Conservation (phyloP, 2,329 filamentous ascomycete genomes). For the Penicillium sp. region DNA sequence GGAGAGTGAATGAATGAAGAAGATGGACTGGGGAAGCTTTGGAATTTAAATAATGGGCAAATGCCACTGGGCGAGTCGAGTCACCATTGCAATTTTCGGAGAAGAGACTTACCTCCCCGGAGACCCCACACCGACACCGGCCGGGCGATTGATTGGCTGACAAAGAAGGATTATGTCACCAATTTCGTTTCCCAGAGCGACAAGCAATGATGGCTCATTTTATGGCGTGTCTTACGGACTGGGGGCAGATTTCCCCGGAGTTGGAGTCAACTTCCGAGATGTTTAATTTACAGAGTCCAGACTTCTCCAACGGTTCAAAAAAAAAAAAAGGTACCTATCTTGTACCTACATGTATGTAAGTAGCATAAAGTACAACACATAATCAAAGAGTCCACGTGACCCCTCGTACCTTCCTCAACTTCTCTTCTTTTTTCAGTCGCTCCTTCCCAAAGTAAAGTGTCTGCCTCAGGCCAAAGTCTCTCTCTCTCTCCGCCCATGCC, state of each 20-base stretch:
- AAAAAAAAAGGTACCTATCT: too few species aligned
- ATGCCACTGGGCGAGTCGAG: slow-evolving; percentile 13
- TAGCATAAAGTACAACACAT: too few species aligned
- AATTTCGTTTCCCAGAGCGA: slow-evolving; percentile 3
- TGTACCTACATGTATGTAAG: too few species aligned
- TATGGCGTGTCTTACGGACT: neutral
- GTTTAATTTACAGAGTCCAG: neutral
- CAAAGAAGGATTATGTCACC: neutral
- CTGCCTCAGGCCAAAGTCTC: neutral
- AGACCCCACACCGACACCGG: slow-evolving; percentile 19
- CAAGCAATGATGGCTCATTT: neutral
- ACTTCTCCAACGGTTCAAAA: neutral
- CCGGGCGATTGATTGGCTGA: slow-evolving; percentile 14
- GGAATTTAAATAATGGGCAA: slow-evolving; percentile 21
- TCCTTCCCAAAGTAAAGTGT: neutral
- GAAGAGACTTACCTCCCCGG: slow-evolving; percentile 20
- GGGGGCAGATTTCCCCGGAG: slow-evolving; percentile 2
- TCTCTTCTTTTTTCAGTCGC: neutral
- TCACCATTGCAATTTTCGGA: slow-evolving; percentile 24
- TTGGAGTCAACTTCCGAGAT: neutral
- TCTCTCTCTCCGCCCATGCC: neutral
- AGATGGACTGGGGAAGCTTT: slow-evolving; percentile 17
- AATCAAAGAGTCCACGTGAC: neutral
- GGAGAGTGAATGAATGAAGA: slow-evolving; percentile 15
- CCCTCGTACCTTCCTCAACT: neutral